Evolutionary conservation across 345 rosid species (phyloP).

Genomic region (Angophora floribunda): DNA sequence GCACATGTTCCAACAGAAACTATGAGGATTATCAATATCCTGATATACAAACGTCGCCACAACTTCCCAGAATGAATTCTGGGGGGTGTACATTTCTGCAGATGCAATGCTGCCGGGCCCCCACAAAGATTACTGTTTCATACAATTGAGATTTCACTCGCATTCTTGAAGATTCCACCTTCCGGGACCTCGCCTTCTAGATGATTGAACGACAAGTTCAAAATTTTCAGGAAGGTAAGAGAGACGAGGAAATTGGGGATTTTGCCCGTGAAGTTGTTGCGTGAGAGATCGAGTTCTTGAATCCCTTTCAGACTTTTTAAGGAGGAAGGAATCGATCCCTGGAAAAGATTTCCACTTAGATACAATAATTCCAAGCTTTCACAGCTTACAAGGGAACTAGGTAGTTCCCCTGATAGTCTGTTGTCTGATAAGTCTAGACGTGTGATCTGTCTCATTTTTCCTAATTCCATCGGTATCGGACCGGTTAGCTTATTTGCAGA

Average conservation of each 20-base stretch:
- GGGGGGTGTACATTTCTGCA: not conserved
- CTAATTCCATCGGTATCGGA: not conserved
- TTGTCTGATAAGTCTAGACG: conserved; percentile 6
- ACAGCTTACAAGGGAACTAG: conserved; percentile 9
- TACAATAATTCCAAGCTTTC: not conserved
- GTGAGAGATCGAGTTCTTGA: conserved; percentile 13
- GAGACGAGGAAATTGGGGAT: conserved; percentile 7
- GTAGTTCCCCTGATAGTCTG: conserved; percentile 12
- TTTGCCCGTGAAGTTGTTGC: conserved; percentile 10
- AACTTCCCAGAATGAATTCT: not conserved
- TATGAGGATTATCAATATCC: not conserved
- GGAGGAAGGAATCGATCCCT: conserved; percentile 5
- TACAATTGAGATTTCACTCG: not conserved
- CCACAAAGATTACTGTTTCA: conserved; percentile 15
- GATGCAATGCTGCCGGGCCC: not conserved
- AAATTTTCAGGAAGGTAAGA: not conserved
- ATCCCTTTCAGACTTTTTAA: conserved; percentile 2
- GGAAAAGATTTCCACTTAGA: not conserved
- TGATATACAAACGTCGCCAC: conserved; percentile 1
- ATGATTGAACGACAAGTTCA: conserved; percentile 11
- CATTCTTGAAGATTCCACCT: conserved; percentile 3
- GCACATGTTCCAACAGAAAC: not conserved
- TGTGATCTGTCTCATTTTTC: not conserved
- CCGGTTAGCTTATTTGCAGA: conserved; percentile 4
- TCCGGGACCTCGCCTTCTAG: conserved; percentile 11